Evolutionary conservation across 2,329 filamentous ascomycete genomes (phyloP), one percentile per base, ranked within the genome.

Genomic region (Pseudomassariella vexata): DNA sequence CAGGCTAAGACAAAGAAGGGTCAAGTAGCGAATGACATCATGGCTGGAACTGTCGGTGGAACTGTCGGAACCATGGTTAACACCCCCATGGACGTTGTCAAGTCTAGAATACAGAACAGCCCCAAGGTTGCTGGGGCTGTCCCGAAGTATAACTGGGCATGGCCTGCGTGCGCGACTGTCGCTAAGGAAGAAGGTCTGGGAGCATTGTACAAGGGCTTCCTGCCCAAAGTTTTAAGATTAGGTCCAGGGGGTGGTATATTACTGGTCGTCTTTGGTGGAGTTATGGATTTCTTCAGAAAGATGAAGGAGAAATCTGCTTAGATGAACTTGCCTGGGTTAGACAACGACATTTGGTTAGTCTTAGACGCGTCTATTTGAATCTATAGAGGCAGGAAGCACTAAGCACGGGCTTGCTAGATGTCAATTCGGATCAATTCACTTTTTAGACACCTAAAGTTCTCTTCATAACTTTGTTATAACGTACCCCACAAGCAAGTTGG

Each of bases 81-180:
- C 71, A 96, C 90, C 3, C 88, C 89, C 36, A 81, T 95, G 78
- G 89, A 96, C 53, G 90, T 96, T 14, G 89, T 96, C 66, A 98
- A 98, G 76, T 94, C 85, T 45, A 82, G 92, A 42, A 98, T 98
- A 47, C 92, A 98, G 65, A 98, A 98, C 66, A 87, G 78, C 35
- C 73, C 85, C 45, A 90, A 85, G 70, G 67, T 94, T 23, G 59
- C 83, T n/a, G 92, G 92, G 5, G 70, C 76, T 33, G 65, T 79
- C 15, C 85, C 85, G 55, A 98, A 98, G 74, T 98, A 98, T 70
- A 95, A 96, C 76, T 98, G 92, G 92, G 92, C 92, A 19, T 95
- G 82, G 76, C 85, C 87, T 28, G 80, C 87, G 15, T 70, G 95
- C 30, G 81, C 75, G 35, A 92, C 85, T 6, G 86, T 98, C 39